Conservation (phyloP, 2,329 filamentous ascomycete genomes). For the Aspergillus fructus region DNA sequence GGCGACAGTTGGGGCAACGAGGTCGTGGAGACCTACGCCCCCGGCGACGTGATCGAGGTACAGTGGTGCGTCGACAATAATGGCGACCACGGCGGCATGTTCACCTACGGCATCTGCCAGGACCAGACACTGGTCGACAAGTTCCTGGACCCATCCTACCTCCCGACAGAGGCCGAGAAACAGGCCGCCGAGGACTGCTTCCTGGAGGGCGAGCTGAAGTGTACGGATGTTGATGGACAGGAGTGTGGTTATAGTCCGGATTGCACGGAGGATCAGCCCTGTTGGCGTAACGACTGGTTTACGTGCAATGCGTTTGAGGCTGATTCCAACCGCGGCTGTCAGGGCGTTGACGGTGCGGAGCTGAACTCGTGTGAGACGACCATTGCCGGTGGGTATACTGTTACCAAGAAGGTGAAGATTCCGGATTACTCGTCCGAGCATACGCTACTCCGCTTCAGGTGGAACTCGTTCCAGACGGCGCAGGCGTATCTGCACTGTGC, state of each 20-base stretch:
- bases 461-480: constrained; percentile 56
- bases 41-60: constrained; percentile 50
- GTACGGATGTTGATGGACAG: constrained; percentile 53
- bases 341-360: constrained; percentile 49
- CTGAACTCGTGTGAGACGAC: constrained; percentile 51
- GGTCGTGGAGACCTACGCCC: constrained; percentile 46
- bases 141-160: constrained; percentile 48
- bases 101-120: constrained; percentile 55
- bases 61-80: constrained; percentile 59
- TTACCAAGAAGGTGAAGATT: constrained; percentile 53
- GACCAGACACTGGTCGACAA: constrained; percentile 53
- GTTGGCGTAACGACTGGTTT: constrained; percentile 56
- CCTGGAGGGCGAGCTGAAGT: constrained; percentile 47
- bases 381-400: constrained; percentile 55
- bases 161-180: constrained; percentile 54
- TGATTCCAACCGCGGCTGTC: constrained; percentile 23
- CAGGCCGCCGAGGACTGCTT: constrained; percentile 56
- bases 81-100: constrained; percentile 59
- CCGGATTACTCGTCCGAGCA: constrained; percentile 51
- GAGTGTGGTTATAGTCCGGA: constrained; percentile 51
- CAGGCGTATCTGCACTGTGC: constrained; percentile 57
- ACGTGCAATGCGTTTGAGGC: constrained; percentile 42
- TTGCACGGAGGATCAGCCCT: constrained; percentile 45
- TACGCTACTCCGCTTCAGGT: constrained; percentile 54
- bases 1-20: constrained; percentile 45